Evolutionary conservation across 1,284 basidiomycete genomes (phyloP), one percentile per base, ranked within the genome.

Genomic region (Heimioporus punctisporus): DNA sequence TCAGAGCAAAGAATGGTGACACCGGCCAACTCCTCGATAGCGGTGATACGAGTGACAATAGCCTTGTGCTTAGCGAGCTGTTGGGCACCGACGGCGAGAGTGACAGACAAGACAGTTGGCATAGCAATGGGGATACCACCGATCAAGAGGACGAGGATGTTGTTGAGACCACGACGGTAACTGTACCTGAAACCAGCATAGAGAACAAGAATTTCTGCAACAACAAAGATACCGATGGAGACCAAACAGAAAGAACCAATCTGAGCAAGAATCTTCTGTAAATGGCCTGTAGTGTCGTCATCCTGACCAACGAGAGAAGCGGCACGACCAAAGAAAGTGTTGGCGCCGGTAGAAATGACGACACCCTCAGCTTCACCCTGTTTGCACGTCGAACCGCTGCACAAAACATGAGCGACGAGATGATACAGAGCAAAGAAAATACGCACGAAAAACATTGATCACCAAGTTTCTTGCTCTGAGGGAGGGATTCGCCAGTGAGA

Each of bases 41-140:
- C 95, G 31, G 95, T 97, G 80, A 98, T 97, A 83, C 95, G 93
- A 59, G 95, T 97, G 74, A 98, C 95, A 63, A 97, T 97, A 60
- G 95, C 95, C 84, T 98, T 96, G 85, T 97, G 94, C 83, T 96
- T 97, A 69, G 95, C 95, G 64, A 98, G 89, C 74, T 98, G 95
- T 77, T 97, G 94, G 55, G 96, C 95, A 79, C 95, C 95, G 72
- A 98, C 95, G 60, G 95, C 96, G 71, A 98, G 92, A 37, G 95
- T 97, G 76, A 97, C 95, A 55, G 95, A 96, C 61, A 97, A 76
- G 64, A 98, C 95, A 62, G 94, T 97, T 65, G 95, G 95, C 95
- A 98, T 97, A 72, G 95, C 95, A 78, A 97, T 97, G 71, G 96
- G 96, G 70, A 98, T 97, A 84, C 95, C 95, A 83, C 95, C 93